A percentile compares a stretch with the other conserved stretches of the same genome.
Evolutionary conservation across 257 asterid genomes (phyloP).

Genomic region (Salvia splendens): DNA sequence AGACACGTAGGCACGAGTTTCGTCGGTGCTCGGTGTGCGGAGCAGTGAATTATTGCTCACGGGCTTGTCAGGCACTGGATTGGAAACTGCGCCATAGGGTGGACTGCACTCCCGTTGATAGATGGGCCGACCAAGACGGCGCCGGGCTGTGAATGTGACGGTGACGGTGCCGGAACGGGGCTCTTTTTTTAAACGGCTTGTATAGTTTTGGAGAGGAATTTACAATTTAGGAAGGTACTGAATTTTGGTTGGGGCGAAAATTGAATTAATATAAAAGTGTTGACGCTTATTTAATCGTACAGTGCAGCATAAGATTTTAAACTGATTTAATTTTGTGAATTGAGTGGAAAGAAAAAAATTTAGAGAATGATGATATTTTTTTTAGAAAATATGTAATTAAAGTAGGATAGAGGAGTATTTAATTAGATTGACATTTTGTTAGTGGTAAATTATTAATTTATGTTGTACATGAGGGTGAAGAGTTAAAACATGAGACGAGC

Average conservation of each 20-base stretch:
- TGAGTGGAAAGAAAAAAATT: too few species aligned
- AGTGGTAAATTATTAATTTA: neutral
- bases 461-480: neutral
- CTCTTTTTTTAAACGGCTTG: constrained; percentile 34
- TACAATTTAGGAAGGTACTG: constrained; percentile 10
- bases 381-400: too few species aligned
- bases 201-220: neutral
- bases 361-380: too few species aligned
- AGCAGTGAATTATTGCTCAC: constrained; percentile 91
- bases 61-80: constrained; percentile 95
- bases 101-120: constrained; percentile 66
- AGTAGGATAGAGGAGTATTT: neutral
- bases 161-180: constrained; percentile 71
- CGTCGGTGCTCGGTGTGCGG: constrained; percentile 93
- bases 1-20: constrained; percentile 82
- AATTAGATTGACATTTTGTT: neutral
- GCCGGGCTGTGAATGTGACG: constrained; percentile 52
- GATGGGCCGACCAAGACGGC: constrained; percentile 41
- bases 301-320: neutral
- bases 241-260: constrained; percentile 27
- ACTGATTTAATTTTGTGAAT: too few species aligned
- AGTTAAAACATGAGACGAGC: constrained; percentile 21
- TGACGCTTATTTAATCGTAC: constrained; percentile 15
- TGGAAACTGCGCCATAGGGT: constrained; percentile 89
- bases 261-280: constrained; percentile 1